Conservation (phyloP, 352 stramenopile species). For the Pythium volutum region DNA sequence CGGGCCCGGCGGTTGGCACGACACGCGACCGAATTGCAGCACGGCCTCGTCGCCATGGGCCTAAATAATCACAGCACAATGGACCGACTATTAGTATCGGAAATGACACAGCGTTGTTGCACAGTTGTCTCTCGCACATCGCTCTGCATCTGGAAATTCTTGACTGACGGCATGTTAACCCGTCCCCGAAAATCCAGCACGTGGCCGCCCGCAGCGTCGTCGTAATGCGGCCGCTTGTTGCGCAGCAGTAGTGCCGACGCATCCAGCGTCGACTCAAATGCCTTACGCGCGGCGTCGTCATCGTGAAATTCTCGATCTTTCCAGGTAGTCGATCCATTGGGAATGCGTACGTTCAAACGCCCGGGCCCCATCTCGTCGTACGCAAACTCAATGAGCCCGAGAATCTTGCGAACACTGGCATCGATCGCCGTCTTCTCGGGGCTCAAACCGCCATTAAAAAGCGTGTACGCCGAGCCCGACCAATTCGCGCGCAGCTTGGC, state of each 20-base stretch:
- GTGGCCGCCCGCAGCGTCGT: conserved; percentile 45
- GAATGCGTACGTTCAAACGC: conserved; percentile 40
- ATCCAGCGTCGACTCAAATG: conserved; percentile 53
- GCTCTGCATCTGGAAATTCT: conserved; percentile 71
- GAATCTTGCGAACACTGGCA: conserved; percentile 39
- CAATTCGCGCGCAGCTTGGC: conserved; percentile 64
- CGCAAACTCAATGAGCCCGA: conserved; percentile 52
- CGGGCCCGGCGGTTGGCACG: conserved; percentile 49
- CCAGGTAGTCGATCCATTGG: conserved; percentile 24
- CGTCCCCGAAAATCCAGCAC: conserved; percentile 65
- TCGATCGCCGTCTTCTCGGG: conserved; percentile 42
- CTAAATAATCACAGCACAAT: conserved; percentile 12
- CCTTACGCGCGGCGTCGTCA: background rate
- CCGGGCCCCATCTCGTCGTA: conserved; percentile 75
- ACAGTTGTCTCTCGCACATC: too few species aligned
- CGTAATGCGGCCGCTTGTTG: conserved; percentile 87
- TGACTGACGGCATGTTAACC: conserved; percentile 67
- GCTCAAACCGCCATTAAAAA: conserved; percentile 58
- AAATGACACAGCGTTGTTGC: too few species aligned
- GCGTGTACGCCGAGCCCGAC: conserved; percentile 56
- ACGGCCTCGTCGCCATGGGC: conserved; percentile 36
- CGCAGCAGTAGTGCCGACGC: conserved; percentile 59
- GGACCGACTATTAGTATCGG: too few species aligned
- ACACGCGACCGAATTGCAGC: conserved; percentile 65
- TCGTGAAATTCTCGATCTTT: conserved; percentile 29